Conservation (phyloP, 169 alveolate species). For the Perkinsus chesapeaki region DNA sequence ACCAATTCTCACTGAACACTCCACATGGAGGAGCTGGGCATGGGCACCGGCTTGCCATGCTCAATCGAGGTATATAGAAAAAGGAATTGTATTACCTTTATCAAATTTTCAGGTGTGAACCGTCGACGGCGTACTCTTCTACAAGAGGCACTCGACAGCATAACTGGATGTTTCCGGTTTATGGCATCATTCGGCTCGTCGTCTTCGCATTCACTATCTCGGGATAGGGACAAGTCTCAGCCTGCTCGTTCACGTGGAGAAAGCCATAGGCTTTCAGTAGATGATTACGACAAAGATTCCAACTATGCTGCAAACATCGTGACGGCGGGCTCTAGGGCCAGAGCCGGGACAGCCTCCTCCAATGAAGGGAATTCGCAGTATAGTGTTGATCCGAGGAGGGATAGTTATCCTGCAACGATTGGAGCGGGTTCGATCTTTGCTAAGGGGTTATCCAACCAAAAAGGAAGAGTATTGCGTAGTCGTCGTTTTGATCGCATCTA, state of each 20-base stretch:
- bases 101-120: not conserved
- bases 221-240: not conserved
- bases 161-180: not conserved
- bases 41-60: not conserved
- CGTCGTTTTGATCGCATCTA: not conserved
- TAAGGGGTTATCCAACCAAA: not conserved
- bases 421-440: not conserved
- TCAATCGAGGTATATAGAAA: not conserved
- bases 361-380: not conserved
- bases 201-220: not conserved
- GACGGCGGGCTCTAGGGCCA: not conserved
- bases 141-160: not conserved
- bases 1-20: not conserved
- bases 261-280: not conserved
- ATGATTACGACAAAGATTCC: too few species aligned
- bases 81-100: not conserved
- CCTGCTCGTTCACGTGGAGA: not conserved
- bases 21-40: not conserved
- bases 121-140: not conserved
- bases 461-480: not conserved
- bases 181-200: not conserved
- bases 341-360: not conserved
- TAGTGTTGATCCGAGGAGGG: not conserved
- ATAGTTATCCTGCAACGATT: not conserved
- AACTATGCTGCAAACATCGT: not conserved